Conservation (phyloP, 164 flowering plant species). For the Sedum album region DNA sequence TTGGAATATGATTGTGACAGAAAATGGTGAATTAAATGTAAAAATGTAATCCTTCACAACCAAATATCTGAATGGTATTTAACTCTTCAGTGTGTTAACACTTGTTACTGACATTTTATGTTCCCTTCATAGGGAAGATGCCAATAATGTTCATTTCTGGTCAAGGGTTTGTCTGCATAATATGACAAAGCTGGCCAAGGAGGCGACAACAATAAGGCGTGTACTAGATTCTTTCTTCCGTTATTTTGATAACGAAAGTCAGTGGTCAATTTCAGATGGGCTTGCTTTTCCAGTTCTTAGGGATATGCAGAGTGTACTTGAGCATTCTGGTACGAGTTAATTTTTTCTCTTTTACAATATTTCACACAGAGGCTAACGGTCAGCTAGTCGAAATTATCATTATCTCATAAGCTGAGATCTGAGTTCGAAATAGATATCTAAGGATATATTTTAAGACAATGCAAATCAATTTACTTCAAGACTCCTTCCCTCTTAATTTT, state of each 20-base stretch:
- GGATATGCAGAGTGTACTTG: slow-evolving; percentile 76
- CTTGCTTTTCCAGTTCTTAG: slow-evolving; percentile 69
- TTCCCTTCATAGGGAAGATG: slow-evolving; percentile 54
- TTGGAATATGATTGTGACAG: slow-evolving; percentile 58
- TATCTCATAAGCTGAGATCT: slow-evolving; percentile 1
- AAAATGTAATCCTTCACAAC: slow-evolving; percentile 36
- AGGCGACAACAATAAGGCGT: slow-evolving; percentile 80
- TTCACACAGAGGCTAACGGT: background rate
- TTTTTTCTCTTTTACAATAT: background rate
- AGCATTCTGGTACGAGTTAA: slow-evolving; percentile 34
- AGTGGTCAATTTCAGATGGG: slow-evolving; percentile 67
- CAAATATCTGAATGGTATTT: background rate
- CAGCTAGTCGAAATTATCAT: background rate
- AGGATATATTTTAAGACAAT: background rate
- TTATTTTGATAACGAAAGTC: slow-evolving; percentile 61
- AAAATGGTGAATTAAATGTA: slow-evolving; percentile 60
- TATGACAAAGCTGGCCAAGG: slow-evolving; percentile 90
- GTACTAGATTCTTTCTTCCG: slow-evolving; percentile 86
- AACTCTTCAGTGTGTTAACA: background rate
- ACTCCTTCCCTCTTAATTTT: background rate
- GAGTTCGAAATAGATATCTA: background rate
- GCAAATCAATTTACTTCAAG: too few species aligned
- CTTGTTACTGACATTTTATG: slow-evolving; percentile 1
- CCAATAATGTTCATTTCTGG: slow-evolving; percentile 71
- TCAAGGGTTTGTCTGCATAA: slow-evolving; percentile 78